Percentiles rank a stretch among this genome's conserved stretches.
Conservation (phyloP, 305 asterid species). For the Rubia tinctorum region DNA sequence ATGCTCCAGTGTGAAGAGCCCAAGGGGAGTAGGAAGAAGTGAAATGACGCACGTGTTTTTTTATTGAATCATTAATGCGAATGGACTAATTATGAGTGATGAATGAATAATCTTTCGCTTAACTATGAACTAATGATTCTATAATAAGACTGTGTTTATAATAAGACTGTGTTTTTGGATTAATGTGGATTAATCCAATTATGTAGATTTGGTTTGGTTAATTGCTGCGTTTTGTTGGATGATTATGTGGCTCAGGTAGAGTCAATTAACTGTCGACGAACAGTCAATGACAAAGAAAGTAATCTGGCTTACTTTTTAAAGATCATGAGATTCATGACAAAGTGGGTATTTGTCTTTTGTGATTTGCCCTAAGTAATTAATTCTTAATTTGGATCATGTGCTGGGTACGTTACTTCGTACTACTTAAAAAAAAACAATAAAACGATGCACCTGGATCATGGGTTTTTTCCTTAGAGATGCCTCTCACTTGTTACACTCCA, state of each 20-base stretch:
- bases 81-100: background rate
- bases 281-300: background rate
- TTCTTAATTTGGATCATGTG: background rate
- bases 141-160: too few relatives aligned
- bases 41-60: background rate
- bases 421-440: background rate
- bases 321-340: background rate
- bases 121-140: background rate
- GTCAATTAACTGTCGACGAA: background rate
- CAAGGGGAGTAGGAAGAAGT: background rate
- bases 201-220: background rate
- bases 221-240: background rate
- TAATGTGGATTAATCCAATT: background rate
- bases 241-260: constrained; percentile 3
- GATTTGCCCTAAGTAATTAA: background rate
- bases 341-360: constrained; percentile 14
- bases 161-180: background rate
- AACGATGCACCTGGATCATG: too few relatives aligned
- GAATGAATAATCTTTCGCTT: background rate
- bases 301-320: background rate
- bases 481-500: too few relatives aligned
- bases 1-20: constrained; percentile 42
- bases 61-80: background rate
- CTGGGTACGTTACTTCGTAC: too few relatives aligned
- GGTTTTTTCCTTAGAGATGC: too few relatives aligned